Evolutionary conservation across 1,284 basidiomycete genomes (phyloP), one percentile per base, ranked within the genome.

Genomic region (Ustilago tritici): DNA sequence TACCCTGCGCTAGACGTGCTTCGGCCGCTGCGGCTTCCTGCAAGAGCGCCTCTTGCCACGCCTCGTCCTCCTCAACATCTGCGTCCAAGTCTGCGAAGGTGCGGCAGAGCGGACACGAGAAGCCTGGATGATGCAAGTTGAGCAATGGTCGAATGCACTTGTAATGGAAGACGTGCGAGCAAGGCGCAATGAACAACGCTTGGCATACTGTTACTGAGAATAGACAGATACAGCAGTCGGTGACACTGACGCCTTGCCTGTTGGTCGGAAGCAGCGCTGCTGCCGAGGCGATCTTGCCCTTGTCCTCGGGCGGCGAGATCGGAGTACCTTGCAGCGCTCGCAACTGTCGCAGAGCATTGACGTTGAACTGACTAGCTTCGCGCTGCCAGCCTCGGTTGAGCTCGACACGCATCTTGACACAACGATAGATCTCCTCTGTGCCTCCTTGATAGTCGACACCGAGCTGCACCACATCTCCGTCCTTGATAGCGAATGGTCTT

Each of bases 401-500:
- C 88, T 99, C 96, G 64, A 99, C 90, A 70, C 94, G 90, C 87
- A 99, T 97, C 90, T 98, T 98, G 74, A 99, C 95, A 77, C 93
- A 95, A 87, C 98, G 93, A 87, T 97, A 99, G 71, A 98, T 95
- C 87, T 98, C 95, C 88, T 99, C 95, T 5, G 93, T 91, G 0
- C 96, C 97, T 34, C 96, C 96, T 87, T 98, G 96, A 87, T 98
- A 99, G 86, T 99, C 97, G 36, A 99, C 95, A 1, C 96, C 96
- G 1, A 98, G 91, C 87, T 99, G 96, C 8, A 99, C 88, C 17
- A 98, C 90, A 87, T 99, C 96, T 0, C 96, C 96, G 76, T 98
- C 96, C 87, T 93, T 93, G 82, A 99, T 89, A 74, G 91, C 90
- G 76, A 90, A 92, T 0, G 94, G 90, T 46, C 91, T 89, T 38